Evolutionary conservation across 768 basidiomycete species (phyloP).

Genomic region (Pholiota molesta): DNA sequence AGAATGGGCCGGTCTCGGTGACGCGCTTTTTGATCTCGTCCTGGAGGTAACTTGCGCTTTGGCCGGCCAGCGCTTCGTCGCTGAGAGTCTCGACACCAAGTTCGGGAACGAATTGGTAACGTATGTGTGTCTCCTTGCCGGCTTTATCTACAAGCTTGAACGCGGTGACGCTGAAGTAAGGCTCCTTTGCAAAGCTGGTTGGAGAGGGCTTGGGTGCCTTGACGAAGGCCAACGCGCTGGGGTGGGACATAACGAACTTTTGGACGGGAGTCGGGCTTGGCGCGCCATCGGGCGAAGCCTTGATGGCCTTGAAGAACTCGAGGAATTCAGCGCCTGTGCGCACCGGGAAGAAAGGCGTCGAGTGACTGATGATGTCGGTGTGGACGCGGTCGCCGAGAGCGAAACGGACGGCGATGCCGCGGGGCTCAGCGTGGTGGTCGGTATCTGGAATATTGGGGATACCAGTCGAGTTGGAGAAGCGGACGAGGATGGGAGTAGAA

Average conservation of each 20-base stretch:
- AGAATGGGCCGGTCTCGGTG: slow-evolving; percentile 6
- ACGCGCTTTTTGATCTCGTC: slow-evolving; percentile 17
- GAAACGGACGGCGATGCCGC: slow-evolving; percentile 20
- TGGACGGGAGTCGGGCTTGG: slow-evolving; percentile 16
- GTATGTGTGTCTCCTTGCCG: slow-evolving; percentile 16
- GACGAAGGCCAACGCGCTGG: slow-evolving; percentile 16
- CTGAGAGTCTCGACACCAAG: slow-evolving; percentile 17
- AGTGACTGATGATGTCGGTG: slow-evolving; percentile 21
- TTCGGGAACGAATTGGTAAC: slow-evolving; percentile 18
- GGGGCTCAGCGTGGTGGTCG: slow-evolving; percentile 19
- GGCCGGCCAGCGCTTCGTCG: neutral
- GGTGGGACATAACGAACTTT: slow-evolving; percentile 17
- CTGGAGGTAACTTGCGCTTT: slow-evolving; percentile 16
- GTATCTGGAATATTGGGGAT: slow-evolving; percentile 20
- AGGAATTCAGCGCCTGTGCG: slow-evolving; percentile 21
- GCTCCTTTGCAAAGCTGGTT: slow-evolving; percentile 17
- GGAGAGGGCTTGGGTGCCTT: slow-evolving; percentile 21
- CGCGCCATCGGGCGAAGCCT: slow-evolving; percentile 8
- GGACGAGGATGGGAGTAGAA: slow-evolving; percentile 17
- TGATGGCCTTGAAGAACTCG: slow-evolving; percentile 18
- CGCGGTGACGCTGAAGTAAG: slow-evolving; percentile 19
- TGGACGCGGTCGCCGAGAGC: slow-evolving; percentile 17
- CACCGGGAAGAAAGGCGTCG: slow-evolving; percentile 21
- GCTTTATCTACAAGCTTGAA: slow-evolving; percentile 18
- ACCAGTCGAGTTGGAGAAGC: slow-evolving; percentile 22